Base-by-base conservation (phyloP, 1,284 basidiomycete genomes). In the Fistulina hepatica region DNA sequence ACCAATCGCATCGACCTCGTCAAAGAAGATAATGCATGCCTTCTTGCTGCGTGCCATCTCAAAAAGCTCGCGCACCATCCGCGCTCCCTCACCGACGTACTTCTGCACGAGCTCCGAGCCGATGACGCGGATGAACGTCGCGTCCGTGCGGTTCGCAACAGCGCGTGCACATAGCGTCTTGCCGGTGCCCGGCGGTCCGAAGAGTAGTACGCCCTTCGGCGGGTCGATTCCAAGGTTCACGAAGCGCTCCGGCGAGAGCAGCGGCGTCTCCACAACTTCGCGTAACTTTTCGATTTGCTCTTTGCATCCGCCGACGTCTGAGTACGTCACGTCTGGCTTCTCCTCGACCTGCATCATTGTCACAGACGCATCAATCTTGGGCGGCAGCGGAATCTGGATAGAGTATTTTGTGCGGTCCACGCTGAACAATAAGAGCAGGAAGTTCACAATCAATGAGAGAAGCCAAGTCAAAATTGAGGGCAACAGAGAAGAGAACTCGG, bases 271-370 rank as follows among this genome's bases (percentile, higher is more conserved):
- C 21, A 99, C 95, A 26, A 99, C 95, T 64, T 99, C 95, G 34
- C 94, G 74, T 33, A 99, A 71, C 67, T 98, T 98, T 68, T 99
- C 95, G 51, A 98, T 98, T 62, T 98, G 95, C 59, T 98, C 95
- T 64, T 98, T 98, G 67, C 95, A 97, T 7, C 95, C 95, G 49
- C 95, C 95, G 40, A 99, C 76, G 53, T 98, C 95, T 44, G 75
- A 68, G 58, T 94, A 94, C 32, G 76, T 63, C 17, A 95, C 89
- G 55, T 95, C 88, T 0, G 92, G 94, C 59, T 97, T 94, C 64
- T 98, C 94, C 60, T 98, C 94, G 32, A 98, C 94, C 62, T 98
- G 94, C 95, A 99, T 99, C 94, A 98, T 97, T 11, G 95, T 98
- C 4, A 99, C 95, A 0, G 92, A 95, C 3, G 95, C 92, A 59